These are phyloP conservation scores for Castanopsis chinensis DNA, from an alignment of 306 rosid species.

Conservation along the genomic window DNA sequence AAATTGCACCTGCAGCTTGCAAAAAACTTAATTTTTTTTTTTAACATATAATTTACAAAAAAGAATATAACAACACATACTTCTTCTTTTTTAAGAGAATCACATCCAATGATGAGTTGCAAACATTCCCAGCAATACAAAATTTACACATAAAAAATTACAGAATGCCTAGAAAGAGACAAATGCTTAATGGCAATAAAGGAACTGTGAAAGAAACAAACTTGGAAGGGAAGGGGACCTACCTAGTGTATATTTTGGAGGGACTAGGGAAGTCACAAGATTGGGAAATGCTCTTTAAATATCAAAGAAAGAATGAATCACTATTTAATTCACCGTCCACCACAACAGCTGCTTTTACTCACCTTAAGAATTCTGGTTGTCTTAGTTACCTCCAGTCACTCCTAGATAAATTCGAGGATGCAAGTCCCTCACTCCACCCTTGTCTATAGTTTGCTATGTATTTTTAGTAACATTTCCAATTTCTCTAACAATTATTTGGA, in stretches of 20 bases:
- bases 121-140: not conserved
- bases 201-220: conserved; percentile 1
- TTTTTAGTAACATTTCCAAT: not conserved
- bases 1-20: no score
- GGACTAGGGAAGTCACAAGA: conserved; percentile 55
- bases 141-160: not conserved
- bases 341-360: conserved; percentile 68
- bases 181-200: not conserved
- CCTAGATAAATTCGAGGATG: conserved; percentile 60
- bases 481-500: conserved; percentile 4
- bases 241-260: conserved; percentile 76
- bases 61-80: not conserved
- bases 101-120: not conserved
- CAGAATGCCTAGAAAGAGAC: not conserved
- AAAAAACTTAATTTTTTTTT: no score
- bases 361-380: conserved; percentile 55
- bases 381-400: conserved; percentile 56
- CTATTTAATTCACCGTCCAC: conserved; percentile 79
- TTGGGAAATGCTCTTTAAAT: conserved; percentile 61
- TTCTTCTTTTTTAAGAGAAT: not conserved
- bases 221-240: conserved; percentile 65
- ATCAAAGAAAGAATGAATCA: conserved; percentile 86
- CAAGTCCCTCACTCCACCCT: conserved; percentile 44
- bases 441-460: not conserved
- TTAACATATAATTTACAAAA: not conserved